Percentiles rank a stretch among this genome's conserved stretches.
Evolutionary conservation across 1,284 basidiomycete species (phyloP).

Genomic region (Bondarzewia mesenterica): DNA sequence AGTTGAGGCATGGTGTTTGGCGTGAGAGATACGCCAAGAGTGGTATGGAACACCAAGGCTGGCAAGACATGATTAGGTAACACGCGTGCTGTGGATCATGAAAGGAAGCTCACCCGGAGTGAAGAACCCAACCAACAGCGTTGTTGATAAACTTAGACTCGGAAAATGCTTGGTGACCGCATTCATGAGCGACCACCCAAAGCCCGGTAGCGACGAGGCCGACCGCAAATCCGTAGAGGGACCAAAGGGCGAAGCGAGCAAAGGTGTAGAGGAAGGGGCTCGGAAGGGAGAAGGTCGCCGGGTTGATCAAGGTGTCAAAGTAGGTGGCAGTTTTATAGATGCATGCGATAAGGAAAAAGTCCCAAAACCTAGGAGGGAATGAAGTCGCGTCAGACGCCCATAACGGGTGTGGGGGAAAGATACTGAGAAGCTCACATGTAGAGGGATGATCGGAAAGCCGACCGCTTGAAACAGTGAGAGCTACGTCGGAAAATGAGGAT

Average conservation of each 20-base stretch:
- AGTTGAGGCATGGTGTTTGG: constrained; percentile 94
- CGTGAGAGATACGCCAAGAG: constrained; percentile 96
- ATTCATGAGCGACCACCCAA: constrained; percentile 91
- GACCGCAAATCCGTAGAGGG: constrained; percentile 73
- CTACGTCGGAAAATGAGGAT: constrained; percentile 28
- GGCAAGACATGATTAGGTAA: constrained; percentile 16
- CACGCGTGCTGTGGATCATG: constrained; percentile 1
- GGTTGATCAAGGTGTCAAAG: constrained; percentile 60
- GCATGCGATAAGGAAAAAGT: constrained; percentile 61
- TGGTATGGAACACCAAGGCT: constrained; percentile 94
- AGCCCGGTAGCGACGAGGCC: constrained; percentile 90
- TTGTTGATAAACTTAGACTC: constrained; percentile 93
- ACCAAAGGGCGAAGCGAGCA: constrained; percentile 70
- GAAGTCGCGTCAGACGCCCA: constrained; percentile 8
- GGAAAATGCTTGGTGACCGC: constrained; percentile 97
- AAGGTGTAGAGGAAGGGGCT: constrained; percentile 56
- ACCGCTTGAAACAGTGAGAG: constrained; percentile 89
- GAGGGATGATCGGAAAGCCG: constrained; percentile 73
- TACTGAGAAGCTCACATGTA: constrained; percentile 57
- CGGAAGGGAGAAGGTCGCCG: constrained; percentile 49
- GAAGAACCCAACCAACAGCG: constrained; percentile 88
- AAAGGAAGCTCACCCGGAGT: constrained; percentile 64
- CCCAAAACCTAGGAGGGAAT: constrained; percentile 51
- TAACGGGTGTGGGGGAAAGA: constrained; percentile 9
- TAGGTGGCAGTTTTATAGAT: constrained; percentile 67